Evolutionary conservation across 495 filamentous ascomycete genomes (phyloP), one percentile per base, ranked within the genome.

Genomic region (Tricharina praecox): DNA sequence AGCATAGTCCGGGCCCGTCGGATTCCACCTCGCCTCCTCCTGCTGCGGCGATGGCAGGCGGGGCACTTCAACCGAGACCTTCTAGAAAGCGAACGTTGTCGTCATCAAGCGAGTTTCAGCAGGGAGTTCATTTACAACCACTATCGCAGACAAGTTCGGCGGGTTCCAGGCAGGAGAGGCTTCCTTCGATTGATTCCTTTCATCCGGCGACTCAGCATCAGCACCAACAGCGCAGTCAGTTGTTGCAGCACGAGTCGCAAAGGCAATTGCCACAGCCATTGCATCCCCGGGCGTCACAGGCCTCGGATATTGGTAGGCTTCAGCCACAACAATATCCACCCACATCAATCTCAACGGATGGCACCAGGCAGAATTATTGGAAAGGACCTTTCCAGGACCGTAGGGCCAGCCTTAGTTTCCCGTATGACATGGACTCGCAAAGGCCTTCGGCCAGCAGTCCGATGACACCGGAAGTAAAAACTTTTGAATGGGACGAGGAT

Each of bases 161-260:
- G 9, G 28, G 11, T n/a, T 45, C 47, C 5, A 55, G 58, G 33
- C 47, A 40, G 33, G 60, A 61, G 41, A 46, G 58, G 34, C 38
- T 61, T 4, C 58, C 58, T 25, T 54, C 58, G 21, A 61, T 61
- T 21, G 58, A 60, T 42, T 61, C 58, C 15, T 61, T 61, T 23
- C 58, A 61, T 24, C 50, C 58, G 1, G 50, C 57, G 30, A 54
- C 56, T 53, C 54, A 65, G 59, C 63, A 66, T 54, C 55, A 55
- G 53, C 50, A 59, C 62, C 47, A 64, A 55, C 63, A 61, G 61
- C 48, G 62, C 54, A 48, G 25, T 38, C 44, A 64, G 54, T 56
- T 66, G 53, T 58, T 65, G 58, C 58, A 50, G 20, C 58, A 66
- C 59, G 61, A 65, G 56, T 53, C 64, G 45, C 49, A 56, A 34